Evolutionary conservation across 2,329 filamentous ascomycete species (phyloP), one percentile per base, ranked within the genome.

Genomic region (Aureobasidium melanogenum): DNA sequence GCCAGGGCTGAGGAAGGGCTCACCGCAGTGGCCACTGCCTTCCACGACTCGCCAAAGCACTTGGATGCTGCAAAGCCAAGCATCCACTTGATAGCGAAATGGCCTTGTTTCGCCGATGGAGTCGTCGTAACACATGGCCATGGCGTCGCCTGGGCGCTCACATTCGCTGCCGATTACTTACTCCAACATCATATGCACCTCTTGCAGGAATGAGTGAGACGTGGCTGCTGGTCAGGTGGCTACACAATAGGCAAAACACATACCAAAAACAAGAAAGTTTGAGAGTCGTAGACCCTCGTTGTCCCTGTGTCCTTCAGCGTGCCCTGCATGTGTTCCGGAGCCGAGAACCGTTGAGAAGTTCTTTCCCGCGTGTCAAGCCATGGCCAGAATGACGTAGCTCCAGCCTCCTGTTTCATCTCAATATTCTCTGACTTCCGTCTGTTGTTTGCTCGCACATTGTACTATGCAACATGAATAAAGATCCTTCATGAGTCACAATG

Each of bases 121-220:
- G 38, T 43, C 51, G 51, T 55, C 51, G 51, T 39, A 57, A 57
- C 54, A 30, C 54, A 26, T 43, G 54, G 39, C 54, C 54, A 46
- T 57, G 54, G 54, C 54, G 54, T 15, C 39, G 41, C 12, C 41
- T 57, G n/a, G 54, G 54, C 54, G n/a, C 52, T 44, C 8, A 26
- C 2, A 32, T 3, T 10, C 19, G 26, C 24, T 55, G 38, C 17
- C 26, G 7, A 22, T 10, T 30, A 10, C 36, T 41, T n/a, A 26
- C 10, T 30, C 1, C 17, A 19, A 22, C n/a, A 19, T 8, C 36
- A n/a, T 19, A 43, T 55, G 26, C 26, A 26, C 36, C 14, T 43
- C 24, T 39, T 12, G 36, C n/a, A 17, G 26, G 6, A 10, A 32
- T 14, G 12, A 26, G 51, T 22, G 17, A 55, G 36, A 55, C 36